Conservation (phyloP, 208 protist genomes). For the Trypanosoma brucei region DNA sequence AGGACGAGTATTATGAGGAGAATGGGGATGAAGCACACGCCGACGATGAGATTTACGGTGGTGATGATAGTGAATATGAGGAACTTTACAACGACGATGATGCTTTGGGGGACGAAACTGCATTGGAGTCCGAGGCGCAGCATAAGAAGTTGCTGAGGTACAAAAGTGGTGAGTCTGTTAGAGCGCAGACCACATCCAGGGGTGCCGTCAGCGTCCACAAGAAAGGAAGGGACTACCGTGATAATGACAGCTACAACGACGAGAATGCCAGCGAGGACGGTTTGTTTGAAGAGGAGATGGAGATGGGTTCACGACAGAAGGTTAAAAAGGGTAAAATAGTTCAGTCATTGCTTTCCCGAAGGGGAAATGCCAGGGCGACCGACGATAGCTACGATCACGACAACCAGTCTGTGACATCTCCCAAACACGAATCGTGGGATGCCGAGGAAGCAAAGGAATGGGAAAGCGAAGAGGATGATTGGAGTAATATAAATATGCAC, state of each 20-base stretch:
- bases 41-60: not conserved
- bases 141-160: conserved; percentile 8
- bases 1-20: conserved; percentile 16
- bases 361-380: not conserved
- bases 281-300: not conserved
- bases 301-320: not conserved
- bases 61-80: conserved; percentile 6
- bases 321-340: not conserved
- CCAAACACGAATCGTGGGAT: not conserved
- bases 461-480: not conserved
- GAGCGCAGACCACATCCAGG: not conserved
- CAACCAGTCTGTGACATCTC: not conserved
- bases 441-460: not conserved
- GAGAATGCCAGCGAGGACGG: not conserved
- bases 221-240: not conserved
- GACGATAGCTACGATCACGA: not conserved
- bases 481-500: too few relatives aligned
- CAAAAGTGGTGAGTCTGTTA: conserved; percentile 9
- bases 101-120: conserved; percentile 9
- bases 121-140: conserved; percentile 13
- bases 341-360: not conserved
- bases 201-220: not conserved
- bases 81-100: conserved; percentile 21
- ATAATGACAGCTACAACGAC: not conserved
- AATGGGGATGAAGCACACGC: conserved; percentile 4